Conservation (phyloP, 257 asterid genomes). For the Agastache rugosa region DNA sequence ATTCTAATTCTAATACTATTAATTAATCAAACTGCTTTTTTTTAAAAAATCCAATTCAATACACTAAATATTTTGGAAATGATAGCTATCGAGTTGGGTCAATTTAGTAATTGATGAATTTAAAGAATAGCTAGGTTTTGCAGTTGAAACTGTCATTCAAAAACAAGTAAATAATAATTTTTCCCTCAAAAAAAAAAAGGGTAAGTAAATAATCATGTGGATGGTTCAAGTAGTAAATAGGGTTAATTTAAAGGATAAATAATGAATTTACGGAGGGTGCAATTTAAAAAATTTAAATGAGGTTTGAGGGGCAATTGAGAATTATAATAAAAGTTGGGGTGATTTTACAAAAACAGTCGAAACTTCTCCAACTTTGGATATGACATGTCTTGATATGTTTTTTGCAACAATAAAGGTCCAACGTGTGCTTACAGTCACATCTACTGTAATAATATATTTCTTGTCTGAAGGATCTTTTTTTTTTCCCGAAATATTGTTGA, state of each 20-base stretch:
- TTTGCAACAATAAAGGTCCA: slow-evolving; percentile 19
- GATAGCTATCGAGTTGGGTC: too few relatives aligned
- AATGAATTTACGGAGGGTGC: neutral
- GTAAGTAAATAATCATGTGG: neutral
- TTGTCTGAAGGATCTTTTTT: neutral
- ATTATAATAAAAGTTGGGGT: slow-evolving; percentile 17
- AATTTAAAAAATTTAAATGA: neutral
- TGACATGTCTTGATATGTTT: slow-evolving; percentile 30
- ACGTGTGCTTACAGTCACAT: slow-evolving; percentile 25
- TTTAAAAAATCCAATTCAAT: too few relatives aligned
- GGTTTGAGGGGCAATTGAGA: neutral
- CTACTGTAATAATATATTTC: slow-evolving; percentile 9
- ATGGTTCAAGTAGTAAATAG: neutral
- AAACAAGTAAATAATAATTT: too few relatives aligned
- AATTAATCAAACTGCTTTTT: too few relatives aligned
- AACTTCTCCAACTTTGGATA: slow-evolving; percentile 25
- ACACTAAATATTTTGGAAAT: too few relatives aligned
- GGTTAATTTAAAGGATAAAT: neutral
- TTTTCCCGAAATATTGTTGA: too few relatives aligned
- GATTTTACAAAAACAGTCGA: neutral
- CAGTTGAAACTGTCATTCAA: neutral
- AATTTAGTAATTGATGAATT: too few relatives aligned
- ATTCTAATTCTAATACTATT: too few relatives aligned
- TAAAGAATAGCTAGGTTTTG: too few relatives aligned
- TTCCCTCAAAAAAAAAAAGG: too few relatives aligned